Conservation (phyloP, 495 filamentous ascomycete genomes). For the Viridothelium virens region DNA sequence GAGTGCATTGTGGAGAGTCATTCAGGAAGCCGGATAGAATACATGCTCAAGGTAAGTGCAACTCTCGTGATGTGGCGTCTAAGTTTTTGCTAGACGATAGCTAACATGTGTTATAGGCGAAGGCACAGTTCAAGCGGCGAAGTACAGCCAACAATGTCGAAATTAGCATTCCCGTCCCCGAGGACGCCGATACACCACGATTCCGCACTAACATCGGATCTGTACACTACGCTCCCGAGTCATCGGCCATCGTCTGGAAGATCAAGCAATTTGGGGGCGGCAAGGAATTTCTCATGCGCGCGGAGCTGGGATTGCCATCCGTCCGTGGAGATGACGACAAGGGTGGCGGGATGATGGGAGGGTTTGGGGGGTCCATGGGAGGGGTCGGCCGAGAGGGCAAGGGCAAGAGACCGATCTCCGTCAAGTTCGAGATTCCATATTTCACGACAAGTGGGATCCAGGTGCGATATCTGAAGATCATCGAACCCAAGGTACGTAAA, state of each 20-base stretch:
- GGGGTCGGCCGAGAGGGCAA: conserved; percentile 53
- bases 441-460: conserved; percentile 98
- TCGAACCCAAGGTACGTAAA: conserved; percentile 85
- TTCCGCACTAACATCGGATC: conserved; percentile 97
- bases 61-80: neutral
- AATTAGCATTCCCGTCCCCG: conserved; percentile 93
- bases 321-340: conserved; percentile 96
- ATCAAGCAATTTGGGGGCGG: conserved; percentile 99
- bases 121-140: conserved; percentile 95
- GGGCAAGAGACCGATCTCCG: conserved; percentile 89
- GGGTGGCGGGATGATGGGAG: conserved; percentile 92
- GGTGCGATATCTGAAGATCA: conserved; percentile 98
- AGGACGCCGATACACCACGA: conserved; percentile 91
- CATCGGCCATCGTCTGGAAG: conserved; percentile 98
- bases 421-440: conserved; percentile 99
- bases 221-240: conserved; percentile 98
- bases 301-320: conserved; percentile 89
- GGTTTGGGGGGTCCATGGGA: conserved; percentile 94
- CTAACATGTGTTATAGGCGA: conserved; percentile 47
- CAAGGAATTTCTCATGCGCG: conserved; percentile 99
- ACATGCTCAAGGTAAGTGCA: conserved; percentile 76
- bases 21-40: conserved; percentile 89
- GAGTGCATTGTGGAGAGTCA: conserved; percentile 96
- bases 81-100: neutral
- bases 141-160: conserved; percentile 98